phyloP scores from a whole-genome alignment of 176 grass and related monocot genomes.

The Ensete ventricosum region DNA sequence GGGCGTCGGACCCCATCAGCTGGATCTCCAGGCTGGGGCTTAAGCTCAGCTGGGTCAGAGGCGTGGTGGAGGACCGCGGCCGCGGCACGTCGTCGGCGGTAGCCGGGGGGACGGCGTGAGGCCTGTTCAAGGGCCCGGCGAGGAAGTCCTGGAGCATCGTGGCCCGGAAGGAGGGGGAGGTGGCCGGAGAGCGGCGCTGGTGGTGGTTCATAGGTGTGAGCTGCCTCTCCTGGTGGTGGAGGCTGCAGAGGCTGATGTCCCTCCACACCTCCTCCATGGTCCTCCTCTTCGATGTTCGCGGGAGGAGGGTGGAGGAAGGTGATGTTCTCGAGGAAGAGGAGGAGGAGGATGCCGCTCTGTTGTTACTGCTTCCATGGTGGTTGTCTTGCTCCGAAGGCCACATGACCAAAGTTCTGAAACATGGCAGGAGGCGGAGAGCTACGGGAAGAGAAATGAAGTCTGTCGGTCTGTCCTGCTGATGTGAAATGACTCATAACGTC shows the following conservation, averaged over 20 bases:
- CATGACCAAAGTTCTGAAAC: background rate
- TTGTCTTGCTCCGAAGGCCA: no score
- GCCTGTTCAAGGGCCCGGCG: constrained; percentile 15
- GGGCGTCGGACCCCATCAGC: background rate
- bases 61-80: background rate
- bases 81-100: background rate
- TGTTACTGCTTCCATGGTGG: background rate
- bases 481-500: background rate
- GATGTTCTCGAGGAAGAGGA: constrained; percentile 25
- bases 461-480: background rate
- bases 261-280: constrained; percentile 41
- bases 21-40: constrained; percentile 6
- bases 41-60: background rate
- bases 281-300: constrained; percentile 9
- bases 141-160: constrained; percentile 36
- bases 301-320: constrained; percentile 1
- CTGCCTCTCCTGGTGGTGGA: constrained; percentile 5
- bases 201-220: background rate
- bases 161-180: constrained; percentile 5
- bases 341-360: constrained; percentile 17
- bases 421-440: background rate
- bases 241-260: constrained; percentile 25
- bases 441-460: background rate
- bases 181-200: no score
- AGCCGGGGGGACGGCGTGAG: background rate